Evolutionary conservation across 352 stramenopile species (phyloP), one percentile per base, ranked within the genome.

Genomic region (Pythium brachiatum): DNA sequence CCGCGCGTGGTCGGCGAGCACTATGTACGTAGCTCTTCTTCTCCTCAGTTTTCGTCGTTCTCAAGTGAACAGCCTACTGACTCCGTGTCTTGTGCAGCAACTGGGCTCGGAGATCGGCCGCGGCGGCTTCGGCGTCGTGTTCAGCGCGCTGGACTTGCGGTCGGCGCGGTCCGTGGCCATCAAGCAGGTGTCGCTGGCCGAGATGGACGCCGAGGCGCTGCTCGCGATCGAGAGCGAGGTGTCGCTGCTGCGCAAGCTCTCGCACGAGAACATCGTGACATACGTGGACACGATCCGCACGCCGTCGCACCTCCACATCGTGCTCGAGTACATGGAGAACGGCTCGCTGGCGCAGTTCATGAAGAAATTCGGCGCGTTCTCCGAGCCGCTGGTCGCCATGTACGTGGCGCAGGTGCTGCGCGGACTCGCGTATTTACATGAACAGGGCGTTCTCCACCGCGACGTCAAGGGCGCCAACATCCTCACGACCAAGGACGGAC

Each of bases 221-320:
- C 60, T 82, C 16, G 84, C 85, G 1, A 95, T 95, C 52, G 83
- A 95, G 75, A 87, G 73, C 62, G 93, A 98, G 74, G 96, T 98
- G 64, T 92, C 87, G 58, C 72, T 98, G 55, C 77, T 98, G 44
- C 85, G 88, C 57, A 97, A 97, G 69, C 75, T 98, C 18, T 93
- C 98, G 41, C 94, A 98, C 60, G 84, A 92, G 50, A 98, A 98
- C 72, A 98, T 98, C 44, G 94, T 98, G 66, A 97, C 97, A 76
- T 98, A 98, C 73, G 86, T 95, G 65, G 92, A 98, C 75, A 97
- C 89, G 26, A 96, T 98, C 74, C 88, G 90, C 69, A 93, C 85
- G 44, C 79, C 90, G 48, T 75, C 77, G 29, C 87, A 72, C 21
- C 63, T 96, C 20, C 91, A 94, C 64, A 96, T 96, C 62, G 83